These are phyloP conservation scores for Halenospora varia DNA, from an alignment of 495 filamentous ascomycete species.

Conservation along the genomic window DNA sequence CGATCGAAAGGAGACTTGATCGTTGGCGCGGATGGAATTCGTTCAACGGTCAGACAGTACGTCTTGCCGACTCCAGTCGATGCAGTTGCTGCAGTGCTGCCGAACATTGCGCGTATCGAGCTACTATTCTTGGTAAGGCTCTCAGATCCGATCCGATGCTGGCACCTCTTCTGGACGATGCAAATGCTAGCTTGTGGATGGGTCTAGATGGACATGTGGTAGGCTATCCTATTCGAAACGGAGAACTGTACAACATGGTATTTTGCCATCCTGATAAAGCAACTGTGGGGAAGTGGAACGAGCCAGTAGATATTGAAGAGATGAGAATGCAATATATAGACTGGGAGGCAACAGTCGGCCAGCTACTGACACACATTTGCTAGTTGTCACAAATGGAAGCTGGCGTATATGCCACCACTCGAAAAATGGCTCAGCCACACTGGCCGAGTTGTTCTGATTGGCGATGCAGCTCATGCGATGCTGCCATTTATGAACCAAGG, in stretches of 20 bases:
- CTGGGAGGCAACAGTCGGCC: neutral
- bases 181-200: too few relatives aligned
- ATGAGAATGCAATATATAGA: neutral
- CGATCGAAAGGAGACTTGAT: conserved; percentile 5
- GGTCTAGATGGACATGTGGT: conserved; percentile 42
- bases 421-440: conserved; percentile 27
- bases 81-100: neutral
- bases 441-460: conserved; percentile 35
- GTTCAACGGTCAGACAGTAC: neutral
- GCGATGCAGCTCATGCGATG: conserved; percentile 44
- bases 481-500: conserved; percentile 36
- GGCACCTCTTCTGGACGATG: too few relatives aligned
- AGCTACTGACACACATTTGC: conserved; percentile 23
- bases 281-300: conserved; percentile 5
- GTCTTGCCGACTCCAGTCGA: conserved; percentile 2
- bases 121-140: conserved; percentile 9
- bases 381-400: conserved; percentile 36
- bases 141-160: too few relatives aligned
- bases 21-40: conserved; percentile 13
- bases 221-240: conserved; percentile 21
- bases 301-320: conserved; percentile 5
- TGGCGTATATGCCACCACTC: conserved; percentile 29
- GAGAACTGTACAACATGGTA: conserved; percentile 21
- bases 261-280: conserved; percentile 5
- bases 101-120: conserved; percentile 10